Percentiles rank a stretch among this genome's conserved stretches.
Evolutionary conservation across 78 protist genomes (phyloP).

Genomic region (Dictyostelium brefeldianum): DNA sequence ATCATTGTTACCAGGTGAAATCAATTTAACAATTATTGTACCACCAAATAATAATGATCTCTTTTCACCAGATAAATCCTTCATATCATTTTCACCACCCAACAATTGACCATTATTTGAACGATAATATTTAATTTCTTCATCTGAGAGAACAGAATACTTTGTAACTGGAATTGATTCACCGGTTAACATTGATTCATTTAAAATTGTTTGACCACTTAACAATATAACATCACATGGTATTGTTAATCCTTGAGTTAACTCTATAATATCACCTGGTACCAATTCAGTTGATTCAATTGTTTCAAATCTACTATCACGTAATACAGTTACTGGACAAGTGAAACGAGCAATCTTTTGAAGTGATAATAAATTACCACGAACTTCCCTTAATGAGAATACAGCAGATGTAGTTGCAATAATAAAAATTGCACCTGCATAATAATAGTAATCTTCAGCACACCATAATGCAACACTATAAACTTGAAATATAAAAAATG

Average conservation of each 20-base stretch:
- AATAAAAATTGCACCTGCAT: constrained; percentile 88
- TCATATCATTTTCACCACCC: neutral
- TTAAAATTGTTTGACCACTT: constrained; percentile 92
- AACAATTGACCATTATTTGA: neutral
- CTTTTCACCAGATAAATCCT: constrained; percentile 23
- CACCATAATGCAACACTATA: constrained; percentile 87
- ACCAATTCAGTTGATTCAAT: neutral
- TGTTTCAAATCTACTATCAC: constrained; percentile 8
- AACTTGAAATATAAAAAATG: constrained; percentile 95
- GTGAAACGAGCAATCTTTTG: constrained; percentile 45
- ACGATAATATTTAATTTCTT: neutral
- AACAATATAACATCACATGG: constrained; percentile 95
- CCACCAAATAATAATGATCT: constrained; percentile 54
- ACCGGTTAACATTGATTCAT: constrained; percentile 99
- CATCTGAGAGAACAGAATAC: constrained; percentile 31
- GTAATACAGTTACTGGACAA: neutral
- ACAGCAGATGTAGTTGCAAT: constrained; percentile 83
- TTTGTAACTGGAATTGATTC: constrained; percentile 93
- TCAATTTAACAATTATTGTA: constrained; percentile 15
- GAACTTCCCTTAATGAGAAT: constrained; percentile 27
- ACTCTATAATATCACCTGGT: constrained; percentile 71
- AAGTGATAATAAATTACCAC: constrained; percentile 43
- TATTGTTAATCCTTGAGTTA: constrained; percentile 26
- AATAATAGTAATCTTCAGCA: constrained; percentile 85
- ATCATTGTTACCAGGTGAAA: neutral